Conservation (phyloP, 2,329 filamentous ascomycete genomes). For the Tolypocladium capitatum region DNA sequence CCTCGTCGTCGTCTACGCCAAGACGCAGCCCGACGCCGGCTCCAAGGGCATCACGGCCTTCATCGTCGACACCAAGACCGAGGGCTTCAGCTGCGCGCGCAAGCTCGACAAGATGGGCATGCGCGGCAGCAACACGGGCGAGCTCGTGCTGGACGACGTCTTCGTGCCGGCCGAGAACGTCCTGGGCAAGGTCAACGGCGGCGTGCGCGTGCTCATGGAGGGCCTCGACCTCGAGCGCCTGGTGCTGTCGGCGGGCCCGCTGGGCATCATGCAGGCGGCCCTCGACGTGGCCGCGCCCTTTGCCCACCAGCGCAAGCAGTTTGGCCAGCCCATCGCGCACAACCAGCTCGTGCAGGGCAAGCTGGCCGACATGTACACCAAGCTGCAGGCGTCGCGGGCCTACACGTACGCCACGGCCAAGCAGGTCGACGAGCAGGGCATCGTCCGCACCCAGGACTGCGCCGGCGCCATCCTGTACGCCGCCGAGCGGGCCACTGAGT, state of each 20-base stretch:
- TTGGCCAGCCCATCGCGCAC: constrained; percentile 71
- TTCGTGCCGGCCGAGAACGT: constrained; percentile 78
- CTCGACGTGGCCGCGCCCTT: constrained; percentile 82
- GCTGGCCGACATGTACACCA: constrained; percentile 95
- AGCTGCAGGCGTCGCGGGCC: constrained; percentile 67
- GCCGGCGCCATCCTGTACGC: constrained; percentile 89
- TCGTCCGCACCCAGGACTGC: constrained; percentile 78
- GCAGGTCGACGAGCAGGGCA: constrained; percentile 61
- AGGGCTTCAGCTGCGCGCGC: constrained; percentile 73
- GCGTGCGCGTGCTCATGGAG: constrained; percentile 88
- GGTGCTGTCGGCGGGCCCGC: constrained; percentile 77
- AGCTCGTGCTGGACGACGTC: constrained; percentile 79
- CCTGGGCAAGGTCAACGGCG: constrained; percentile 66
- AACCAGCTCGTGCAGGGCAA: constrained; percentile 91
- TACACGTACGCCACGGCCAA: constrained; percentile 80
- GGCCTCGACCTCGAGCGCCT: constrained; percentile 88
- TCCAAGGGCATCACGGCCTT: constrained; percentile 94
- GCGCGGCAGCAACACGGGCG: constrained; percentile 92
- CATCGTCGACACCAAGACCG: constrained; percentile 57
- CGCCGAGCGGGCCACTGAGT: constrained; percentile 80
- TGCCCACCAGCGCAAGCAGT: constrained; percentile 79
- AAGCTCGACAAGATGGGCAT: constrained; percentile 98
- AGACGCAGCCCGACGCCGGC: constrained; percentile 67
- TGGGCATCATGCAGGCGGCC: constrained; percentile 88
- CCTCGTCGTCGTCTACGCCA: constrained; percentile 89